These are phyloP conservation scores for Penicillium samsonianum DNA, from an alignment of 495 filamentous ascomycete genomes.

Conservation along the genomic window DNA sequence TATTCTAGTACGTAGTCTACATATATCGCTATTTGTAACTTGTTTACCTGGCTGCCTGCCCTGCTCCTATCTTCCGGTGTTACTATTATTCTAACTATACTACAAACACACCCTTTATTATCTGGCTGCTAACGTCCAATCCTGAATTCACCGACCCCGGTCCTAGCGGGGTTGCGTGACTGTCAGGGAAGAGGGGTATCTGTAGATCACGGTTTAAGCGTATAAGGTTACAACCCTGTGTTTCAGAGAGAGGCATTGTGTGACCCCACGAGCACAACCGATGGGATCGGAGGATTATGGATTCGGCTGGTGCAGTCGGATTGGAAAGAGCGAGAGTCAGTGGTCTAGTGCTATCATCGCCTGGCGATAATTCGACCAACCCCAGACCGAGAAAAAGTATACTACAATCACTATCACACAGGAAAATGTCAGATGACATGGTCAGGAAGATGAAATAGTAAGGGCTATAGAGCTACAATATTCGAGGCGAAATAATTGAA, in stretches of 20 bases:
- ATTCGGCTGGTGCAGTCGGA: slow-evolving; percentile 16
- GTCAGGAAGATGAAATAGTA: background rate
- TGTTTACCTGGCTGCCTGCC: background rate
- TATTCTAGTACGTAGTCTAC: background rate
- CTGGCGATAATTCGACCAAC: background rate
- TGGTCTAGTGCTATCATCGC: background rate
- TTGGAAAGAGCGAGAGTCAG: slow-evolving; percentile 17
- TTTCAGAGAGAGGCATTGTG: slow-evolving; percentile 17
- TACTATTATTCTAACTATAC: background rate
- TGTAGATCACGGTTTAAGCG: slow-evolving; percentile 11
- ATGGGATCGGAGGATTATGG: slow-evolving; percentile 33
- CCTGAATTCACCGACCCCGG: slow-evolving; percentile 14
- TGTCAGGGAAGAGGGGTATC: slow-evolving; percentile 5
- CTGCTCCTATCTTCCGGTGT: background rate
- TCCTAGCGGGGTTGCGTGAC: slow-evolving; percentile 13
- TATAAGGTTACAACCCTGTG: slow-evolving; percentile 22
- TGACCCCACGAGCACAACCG: slow-evolving; percentile 14
- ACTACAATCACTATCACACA: slow-evolving; percentile 20
- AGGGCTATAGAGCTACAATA: background rate
- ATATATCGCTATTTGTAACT: background rate
- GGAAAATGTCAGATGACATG: slow-evolving; percentile 19
- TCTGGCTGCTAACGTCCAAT: slow-evolving; percentile 8
- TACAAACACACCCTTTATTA: background rate
- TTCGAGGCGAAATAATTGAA: background rate
- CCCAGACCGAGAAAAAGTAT: slow-evolving; percentile 1